Percentiles rank a stretch among this genome's conserved stretches.
phyloP scores from a whole-genome alignment of 495 filamentous ascomycete genomes.

The Poronia punctata region DNA sequence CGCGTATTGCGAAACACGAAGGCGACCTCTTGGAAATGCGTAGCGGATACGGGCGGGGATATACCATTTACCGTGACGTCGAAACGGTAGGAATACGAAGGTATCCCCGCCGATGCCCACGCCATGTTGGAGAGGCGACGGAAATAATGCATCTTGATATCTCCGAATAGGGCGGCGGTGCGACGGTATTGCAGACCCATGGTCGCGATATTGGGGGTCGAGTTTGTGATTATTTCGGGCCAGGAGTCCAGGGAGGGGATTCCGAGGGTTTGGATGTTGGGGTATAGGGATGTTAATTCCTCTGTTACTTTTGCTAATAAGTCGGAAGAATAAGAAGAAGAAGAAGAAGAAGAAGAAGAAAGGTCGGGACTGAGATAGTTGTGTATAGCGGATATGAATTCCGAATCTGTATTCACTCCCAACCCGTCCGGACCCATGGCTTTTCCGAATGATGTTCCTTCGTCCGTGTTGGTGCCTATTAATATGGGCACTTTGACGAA shows the following conservation, averaged over 20 bases:
- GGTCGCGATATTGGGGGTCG: background rate
- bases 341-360: constrained; percentile 12
- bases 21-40: constrained; percentile 38
- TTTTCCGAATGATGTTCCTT: constrained; percentile 48
- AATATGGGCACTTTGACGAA: constrained; percentile 51
- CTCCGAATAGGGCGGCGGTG: background rate
- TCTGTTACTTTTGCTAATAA: too few species aligned
- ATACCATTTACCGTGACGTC: constrained; percentile 25
- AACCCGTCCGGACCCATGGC: constrained; percentile 5
- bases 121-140: constrained; percentile 28
- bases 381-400: constrained; percentile 26
- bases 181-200: background rate
- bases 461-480: constrained; percentile 50
- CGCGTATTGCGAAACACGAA: constrained; percentile 38
- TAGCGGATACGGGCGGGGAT: constrained; percentile 10
- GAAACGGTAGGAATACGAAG: constrained; percentile 39
- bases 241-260: constrained; percentile 7
- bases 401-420: constrained; percentile 30
- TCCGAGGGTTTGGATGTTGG: constrained; percentile 11
- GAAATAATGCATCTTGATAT: background rate
- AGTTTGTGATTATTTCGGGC: background rate
- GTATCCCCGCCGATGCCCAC: constrained; percentile 27
- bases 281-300: constrained; percentile 20
- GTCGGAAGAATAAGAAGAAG: too few species aligned
- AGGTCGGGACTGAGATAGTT: constrained; percentile 6